These are phyloP conservation scores for Saturnispora mendoncae DNA, from an alignment of 805 yeast species.

Conservation along the genomic window DNA sequence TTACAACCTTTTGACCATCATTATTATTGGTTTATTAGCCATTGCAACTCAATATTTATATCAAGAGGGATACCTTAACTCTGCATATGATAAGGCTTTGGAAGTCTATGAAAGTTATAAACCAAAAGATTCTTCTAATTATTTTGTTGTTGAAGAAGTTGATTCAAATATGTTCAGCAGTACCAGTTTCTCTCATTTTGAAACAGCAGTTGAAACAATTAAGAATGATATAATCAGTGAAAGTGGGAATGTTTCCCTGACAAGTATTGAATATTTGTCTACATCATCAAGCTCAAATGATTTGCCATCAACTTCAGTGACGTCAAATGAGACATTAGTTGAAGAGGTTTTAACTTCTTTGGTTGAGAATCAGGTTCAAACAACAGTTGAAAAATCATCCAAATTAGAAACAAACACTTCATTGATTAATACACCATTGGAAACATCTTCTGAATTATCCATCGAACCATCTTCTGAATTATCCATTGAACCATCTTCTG, in stretches of 20 bases:
- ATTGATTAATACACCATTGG: too few relatives aligned
- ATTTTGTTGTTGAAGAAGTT: conserved; percentile 28
- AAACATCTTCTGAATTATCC: too few relatives aligned
- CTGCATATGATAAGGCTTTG: conserved; percentile 16
- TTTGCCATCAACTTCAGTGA: neutral
- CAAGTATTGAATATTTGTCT: neutral
- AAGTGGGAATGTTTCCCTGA: conserved; percentile 6
- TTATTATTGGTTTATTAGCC: conserved; percentile 21
- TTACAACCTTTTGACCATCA: conserved; percentile 21
- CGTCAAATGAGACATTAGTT: neutral
- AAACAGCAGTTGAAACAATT: conserved; percentile 4
- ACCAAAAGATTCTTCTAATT: conserved; percentile 27
- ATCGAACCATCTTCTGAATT: neutral
- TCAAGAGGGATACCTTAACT: conserved; percentile 23
- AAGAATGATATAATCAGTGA: conserved; percentile 8
- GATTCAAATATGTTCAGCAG: conserved; percentile 3
- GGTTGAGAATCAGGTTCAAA: neutral
- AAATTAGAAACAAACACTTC: neutral
- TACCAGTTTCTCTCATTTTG: neutral
- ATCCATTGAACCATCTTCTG: too few relatives aligned
- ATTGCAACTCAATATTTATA: conserved; percentile 23
- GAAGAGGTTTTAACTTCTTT: neutral
- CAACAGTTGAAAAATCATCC: neutral
- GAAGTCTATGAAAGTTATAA: conserved; percentile 20
- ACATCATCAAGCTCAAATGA: neutral